Evolutionary conservation across 129 eudicot species (phyloP).

Genomic region (Helianthus tuberosus): DNA sequence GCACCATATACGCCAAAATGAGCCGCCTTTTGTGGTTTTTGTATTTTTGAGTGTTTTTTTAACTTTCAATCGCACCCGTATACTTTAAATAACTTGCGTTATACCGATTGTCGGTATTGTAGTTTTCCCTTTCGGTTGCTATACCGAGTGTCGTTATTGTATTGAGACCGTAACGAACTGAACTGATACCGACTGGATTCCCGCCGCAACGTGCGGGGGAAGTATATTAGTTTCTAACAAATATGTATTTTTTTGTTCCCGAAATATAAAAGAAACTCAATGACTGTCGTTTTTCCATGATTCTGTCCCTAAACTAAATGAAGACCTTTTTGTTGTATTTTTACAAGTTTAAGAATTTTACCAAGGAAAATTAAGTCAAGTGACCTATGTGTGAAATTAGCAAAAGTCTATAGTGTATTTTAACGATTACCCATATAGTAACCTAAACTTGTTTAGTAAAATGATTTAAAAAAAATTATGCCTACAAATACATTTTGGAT

Average conservation of each 20-base stretch:
- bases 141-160: too few species aligned
- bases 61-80: too few species aligned
- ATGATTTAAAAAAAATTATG: too few species aligned
- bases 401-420: neutral
- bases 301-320: neutral
- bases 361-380: neutral
- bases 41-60: too few species aligned
- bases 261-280: neutral
- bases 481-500: neutral
- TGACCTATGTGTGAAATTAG: neutral
- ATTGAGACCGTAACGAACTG: too few species aligned
- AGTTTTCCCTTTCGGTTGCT: too few species aligned
- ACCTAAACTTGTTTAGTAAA: neutral
- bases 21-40: too few species aligned
- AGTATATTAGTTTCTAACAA: neutral
- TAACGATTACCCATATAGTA: neutral
- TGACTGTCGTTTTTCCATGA: neutral
- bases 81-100: too few species aligned
- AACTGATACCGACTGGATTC: too few species aligned
- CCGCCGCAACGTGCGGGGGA: too few species aligned
- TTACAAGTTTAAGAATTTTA: neutral
- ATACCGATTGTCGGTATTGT: too few species aligned
- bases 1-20: too few species aligned
- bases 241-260: neutral
- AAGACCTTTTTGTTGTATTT: neutral